These are phyloP conservation scores for Boletales sp. DNA, from an alignment of 768 basidiomycete genomes.

Conservation along the genomic window DNA sequence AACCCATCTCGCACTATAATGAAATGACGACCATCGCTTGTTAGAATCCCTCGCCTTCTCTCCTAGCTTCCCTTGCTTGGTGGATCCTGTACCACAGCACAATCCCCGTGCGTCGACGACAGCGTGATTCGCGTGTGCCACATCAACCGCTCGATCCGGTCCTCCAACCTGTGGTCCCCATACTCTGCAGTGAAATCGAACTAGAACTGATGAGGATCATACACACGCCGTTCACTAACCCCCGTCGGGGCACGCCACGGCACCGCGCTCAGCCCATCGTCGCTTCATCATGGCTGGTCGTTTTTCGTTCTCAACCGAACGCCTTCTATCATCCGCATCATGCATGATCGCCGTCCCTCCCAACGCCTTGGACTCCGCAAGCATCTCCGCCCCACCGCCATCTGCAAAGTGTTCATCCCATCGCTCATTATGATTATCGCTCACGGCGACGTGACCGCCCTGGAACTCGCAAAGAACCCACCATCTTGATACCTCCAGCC, in stretches of 20 bases:
- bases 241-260: constrained; percentile 11
- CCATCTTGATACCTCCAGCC: no score
- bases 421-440: background rate
- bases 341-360: constrained; percentile 14
- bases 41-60: constrained; percentile 19
- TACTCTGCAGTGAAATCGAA: constrained; percentile 10
- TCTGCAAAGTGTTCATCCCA: background rate
- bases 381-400: constrained; percentile 5
- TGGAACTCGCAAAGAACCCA: constrained; percentile 3
- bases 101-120: constrained; percentile 15
- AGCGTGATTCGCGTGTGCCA: constrained; percentile 17
- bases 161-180: background rate
- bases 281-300: background rate
- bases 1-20: constrained; percentile 19
- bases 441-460: no score
- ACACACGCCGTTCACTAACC: background rate
- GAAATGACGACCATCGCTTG: constrained; percentile 14
- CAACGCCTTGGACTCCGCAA: background rate
- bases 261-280: background rate
- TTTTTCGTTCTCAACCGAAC: no score
- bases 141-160: background rate
- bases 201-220: constrained; percentile 20
- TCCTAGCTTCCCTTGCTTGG: constrained; percentile 20
- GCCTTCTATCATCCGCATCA: background rate
- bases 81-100: constrained; percentile 26